A percentile compares a stretch with the other conserved stretches of the same genome.
Evolutionary conservation across 78 protist genomes (phyloP).

Genomic region (Thecamonas trahens): DNA sequence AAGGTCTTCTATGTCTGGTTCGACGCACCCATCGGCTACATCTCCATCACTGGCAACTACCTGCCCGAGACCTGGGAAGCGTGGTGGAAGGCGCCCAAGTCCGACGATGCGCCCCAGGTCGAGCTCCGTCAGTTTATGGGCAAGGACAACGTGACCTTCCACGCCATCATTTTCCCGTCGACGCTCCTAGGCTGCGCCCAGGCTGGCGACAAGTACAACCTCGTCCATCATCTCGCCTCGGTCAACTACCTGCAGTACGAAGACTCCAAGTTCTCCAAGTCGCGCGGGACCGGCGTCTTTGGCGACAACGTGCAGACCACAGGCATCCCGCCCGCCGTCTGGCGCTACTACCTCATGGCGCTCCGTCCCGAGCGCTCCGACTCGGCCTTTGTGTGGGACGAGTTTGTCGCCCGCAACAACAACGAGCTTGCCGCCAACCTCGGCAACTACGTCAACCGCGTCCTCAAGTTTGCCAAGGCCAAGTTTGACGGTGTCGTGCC

Average conservation of each 20-base stretch:
- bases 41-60: conserved; percentile 74
- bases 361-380: conserved; percentile 71
- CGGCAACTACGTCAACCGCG: conserved; percentile 77
- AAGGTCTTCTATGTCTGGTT: conserved; percentile 88
- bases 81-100: conserved; percentile 84
- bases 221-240: conserved; percentile 32
- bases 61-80: conserved; percentile 60
- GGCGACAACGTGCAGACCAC: conserved; percentile 68
- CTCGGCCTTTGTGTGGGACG: conserved; percentile 43
- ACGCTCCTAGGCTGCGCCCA: conserved; percentile 57
- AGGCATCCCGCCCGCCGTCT: conserved; percentile 61
- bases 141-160: conserved; percentile 72
- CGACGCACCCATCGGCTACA: conserved; percentile 87
- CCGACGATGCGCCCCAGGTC: too few species aligned
- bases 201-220: conserved; percentile 24
- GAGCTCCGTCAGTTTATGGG: conserved; percentile 78
- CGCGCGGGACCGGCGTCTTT: conserved; percentile 78
- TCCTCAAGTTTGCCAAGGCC: conserved; percentile 9
- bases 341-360: conserved; percentile 63
- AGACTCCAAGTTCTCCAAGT: conserved; percentile 71
- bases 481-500: conserved; percentile 14
- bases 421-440: conserved; percentile 66
- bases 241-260: conserved; percentile 79
- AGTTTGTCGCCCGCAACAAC: conserved; percentile 40
- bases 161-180: conserved; percentile 84